These are phyloP conservation scores for Eucalyptus decipiens DNA, from an alignment of 345 rosid species.

Conservation along the genomic window DNA sequence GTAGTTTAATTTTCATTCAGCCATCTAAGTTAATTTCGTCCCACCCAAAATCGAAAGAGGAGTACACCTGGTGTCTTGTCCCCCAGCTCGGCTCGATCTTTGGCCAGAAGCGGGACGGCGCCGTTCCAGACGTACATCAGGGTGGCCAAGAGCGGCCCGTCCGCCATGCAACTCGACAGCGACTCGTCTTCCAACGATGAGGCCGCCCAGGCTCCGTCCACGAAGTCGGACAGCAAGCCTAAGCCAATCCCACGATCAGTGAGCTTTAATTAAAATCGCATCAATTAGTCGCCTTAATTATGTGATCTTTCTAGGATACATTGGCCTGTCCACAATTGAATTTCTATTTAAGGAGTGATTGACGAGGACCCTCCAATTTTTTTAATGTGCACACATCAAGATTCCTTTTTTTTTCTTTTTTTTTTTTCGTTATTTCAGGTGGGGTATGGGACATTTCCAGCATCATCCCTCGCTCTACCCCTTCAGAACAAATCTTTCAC, in stretches of 20 bases:
- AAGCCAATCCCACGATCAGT: conserved; percentile 76
- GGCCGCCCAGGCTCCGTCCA: not conserved
- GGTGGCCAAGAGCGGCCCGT: conserved; percentile 70
- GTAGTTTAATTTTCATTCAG: not conserved
- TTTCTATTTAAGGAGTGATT: not conserved
- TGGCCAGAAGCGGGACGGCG: conserved; percentile 75
- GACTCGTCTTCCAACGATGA: conserved; percentile 76
- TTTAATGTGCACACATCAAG: not conserved
- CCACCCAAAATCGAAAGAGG: not conserved
- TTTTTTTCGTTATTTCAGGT: conserved; percentile 15
- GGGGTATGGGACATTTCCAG: conserved; percentile 74
- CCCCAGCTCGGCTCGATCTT: conserved; percentile 73
- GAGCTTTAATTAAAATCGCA: not conserved
- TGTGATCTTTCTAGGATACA: no score
- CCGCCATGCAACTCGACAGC: conserved; percentile 34
- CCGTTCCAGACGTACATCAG: conserved; percentile 50
- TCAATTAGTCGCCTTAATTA: not conserved
- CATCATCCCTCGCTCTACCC: conserved; percentile 55
- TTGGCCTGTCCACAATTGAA: no score
- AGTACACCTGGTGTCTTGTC: not conserved
- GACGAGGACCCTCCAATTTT: not conserved
- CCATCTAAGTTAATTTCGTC: not conserved
- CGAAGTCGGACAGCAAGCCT: conserved; percentile 30
- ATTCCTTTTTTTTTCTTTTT: not conserved
- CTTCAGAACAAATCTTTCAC: conserved; percentile 29